These are phyloP conservation scores for Blastocystis sp. DNA, from an alignment of 352 stramenopile genomes.

Conservation along the genomic window DNA sequence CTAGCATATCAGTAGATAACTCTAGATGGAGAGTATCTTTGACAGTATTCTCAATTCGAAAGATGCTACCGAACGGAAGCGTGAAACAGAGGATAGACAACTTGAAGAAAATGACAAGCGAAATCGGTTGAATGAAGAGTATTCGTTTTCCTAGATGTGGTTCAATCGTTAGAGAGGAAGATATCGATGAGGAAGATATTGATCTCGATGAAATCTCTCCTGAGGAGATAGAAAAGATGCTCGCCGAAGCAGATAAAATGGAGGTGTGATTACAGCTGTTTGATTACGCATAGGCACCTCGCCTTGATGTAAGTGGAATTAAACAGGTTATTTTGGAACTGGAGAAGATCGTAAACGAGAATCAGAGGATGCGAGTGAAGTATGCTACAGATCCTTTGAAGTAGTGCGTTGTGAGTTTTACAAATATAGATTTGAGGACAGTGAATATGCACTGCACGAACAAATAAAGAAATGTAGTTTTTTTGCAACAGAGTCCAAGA, in stretches of 20 bases:
- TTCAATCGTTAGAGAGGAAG: not conserved
- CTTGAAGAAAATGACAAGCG: not conserved
- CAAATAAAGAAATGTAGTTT: conserved; percentile 43
- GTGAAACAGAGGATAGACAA: not conserved
- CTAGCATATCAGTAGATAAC: not conserved
- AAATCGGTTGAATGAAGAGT: not conserved
- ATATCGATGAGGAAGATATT: conserved; percentile 23
- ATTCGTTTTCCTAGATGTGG: not conserved
- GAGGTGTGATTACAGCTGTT: not conserved
- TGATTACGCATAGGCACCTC: not conserved
- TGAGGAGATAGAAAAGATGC: conserved; percentile 40
- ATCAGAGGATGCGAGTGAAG: conserved; percentile 39
- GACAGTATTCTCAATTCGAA: conserved; percentile 57
- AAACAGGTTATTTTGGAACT: not conserved
- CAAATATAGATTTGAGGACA: conserved; percentile 33
- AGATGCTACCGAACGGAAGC: not conserved
- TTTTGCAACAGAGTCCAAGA: not conserved
- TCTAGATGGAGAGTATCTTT: conserved; percentile 20
- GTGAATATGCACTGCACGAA: conserved; percentile 42
- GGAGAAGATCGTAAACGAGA: not conserved
- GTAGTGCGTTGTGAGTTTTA: not conserved
- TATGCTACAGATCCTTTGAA: conserved; percentile 29
- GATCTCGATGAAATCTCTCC: not conserved
- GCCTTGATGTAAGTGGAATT: conserved; percentile 32
- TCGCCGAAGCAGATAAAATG: conserved; percentile 29